These are phyloP conservation scores for Hyphopichia burtonii DNA, from an alignment of 1,139 yeast genomes.

Conservation along the genomic window DNA sequence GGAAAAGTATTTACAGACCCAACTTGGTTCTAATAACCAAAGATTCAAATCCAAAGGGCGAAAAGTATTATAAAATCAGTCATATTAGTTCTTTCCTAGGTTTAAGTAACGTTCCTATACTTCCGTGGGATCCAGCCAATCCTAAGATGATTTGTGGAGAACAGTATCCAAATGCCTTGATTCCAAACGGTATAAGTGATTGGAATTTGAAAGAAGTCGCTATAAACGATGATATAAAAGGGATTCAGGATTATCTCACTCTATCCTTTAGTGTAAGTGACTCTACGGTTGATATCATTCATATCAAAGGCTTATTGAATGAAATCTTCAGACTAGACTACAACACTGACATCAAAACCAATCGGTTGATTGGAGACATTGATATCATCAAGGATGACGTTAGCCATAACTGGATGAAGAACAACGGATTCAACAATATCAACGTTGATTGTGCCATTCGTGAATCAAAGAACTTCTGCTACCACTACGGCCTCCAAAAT, in stretches of 20 bases:
- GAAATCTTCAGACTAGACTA: conserved; percentile 2
- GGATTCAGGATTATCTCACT: conserved; percentile 28
- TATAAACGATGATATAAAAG: conserved; percentile 10
- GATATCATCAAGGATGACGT: conserved; percentile 10
- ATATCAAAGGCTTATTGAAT: conserved; percentile 20
- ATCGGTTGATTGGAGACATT: conserved; percentile 1
- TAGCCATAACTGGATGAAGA: conserved; percentile 4
- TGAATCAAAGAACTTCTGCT: conserved; percentile 27
- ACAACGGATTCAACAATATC: conserved; percentile 23
- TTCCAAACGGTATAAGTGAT: conserved; percentile 26
- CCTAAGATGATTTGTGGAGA: conserved; percentile 13
- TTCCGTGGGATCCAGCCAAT: conserved; percentile 12
- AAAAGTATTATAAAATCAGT: conserved; percentile 11
- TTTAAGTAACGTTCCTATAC: conserved; percentile 13
- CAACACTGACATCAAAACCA: neutral
- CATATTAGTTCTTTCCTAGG: conserved; percentile 20
- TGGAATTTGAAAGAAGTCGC: conserved; percentile 15
- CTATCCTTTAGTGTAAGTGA: conserved; percentile 31
- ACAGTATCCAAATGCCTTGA: conserved; percentile 17
- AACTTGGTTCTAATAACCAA: conserved; percentile 21
- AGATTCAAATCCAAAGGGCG: conserved; percentile 11
- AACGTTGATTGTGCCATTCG: conserved; percentile 34
- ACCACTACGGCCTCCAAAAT: conserved; percentile 18
- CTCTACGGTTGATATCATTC: conserved; percentile 17
- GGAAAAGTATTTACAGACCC: conserved; percentile 23